Evolutionary conservation across 108 stramenopile species (phyloP).

Genomic region (Nitzschia sp.): DNA sequence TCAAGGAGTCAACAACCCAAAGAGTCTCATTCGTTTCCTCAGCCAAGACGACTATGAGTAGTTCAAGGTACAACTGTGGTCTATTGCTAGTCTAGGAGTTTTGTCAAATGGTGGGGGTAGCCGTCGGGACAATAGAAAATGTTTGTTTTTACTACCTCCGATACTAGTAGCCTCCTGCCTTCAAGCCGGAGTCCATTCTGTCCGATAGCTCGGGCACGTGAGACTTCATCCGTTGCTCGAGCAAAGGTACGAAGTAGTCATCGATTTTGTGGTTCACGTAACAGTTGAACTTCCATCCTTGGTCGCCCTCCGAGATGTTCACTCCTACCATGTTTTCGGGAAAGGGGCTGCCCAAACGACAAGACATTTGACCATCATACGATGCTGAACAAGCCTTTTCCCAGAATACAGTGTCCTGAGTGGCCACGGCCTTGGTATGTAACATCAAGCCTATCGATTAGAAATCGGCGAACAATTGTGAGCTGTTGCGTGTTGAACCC

Average conservation of each 20-base stretch:
- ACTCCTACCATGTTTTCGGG: slow-evolving; percentile 38
- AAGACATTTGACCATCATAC: slow-evolving; percentile 26
- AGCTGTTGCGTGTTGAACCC: too few species aligned
- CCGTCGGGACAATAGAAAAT: too few species aligned
- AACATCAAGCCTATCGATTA: slow-evolving; percentile 62
- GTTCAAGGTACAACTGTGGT: too few species aligned
- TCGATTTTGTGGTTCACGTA: slow-evolving; percentile 77
- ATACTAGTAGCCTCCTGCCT: too few species aligned
- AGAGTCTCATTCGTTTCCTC: slow-evolving; percentile 42
- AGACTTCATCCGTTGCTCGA: slow-evolving; percentile 42
- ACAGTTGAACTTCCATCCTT: slow-evolving; percentile 79
- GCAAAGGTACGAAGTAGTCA: slow-evolving; percentile 57
- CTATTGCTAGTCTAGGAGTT: too few species aligned
- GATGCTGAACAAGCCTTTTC: slow-evolving; percentile 35
- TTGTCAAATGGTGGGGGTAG: too few species aligned
- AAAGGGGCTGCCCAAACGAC: slow-evolving; percentile 65
- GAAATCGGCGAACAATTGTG: neutral
- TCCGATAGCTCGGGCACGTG: slow-evolving; percentile 37
- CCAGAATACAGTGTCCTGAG: slow-evolving; percentile 54
- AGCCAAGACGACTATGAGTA: slow-evolving; percentile 32
- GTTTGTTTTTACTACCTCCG: too few species aligned
- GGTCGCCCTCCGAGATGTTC: slow-evolving; percentile 15
- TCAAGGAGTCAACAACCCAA: slow-evolving; percentile 37
- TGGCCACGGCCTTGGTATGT: slow-evolving; percentile 82
- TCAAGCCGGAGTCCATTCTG: slow-evolving; percentile 3